Evolutionary conservation across 2,329 filamentous ascomycete genomes (phyloP).

Genomic region (Cordyceps javanica): DNA sequence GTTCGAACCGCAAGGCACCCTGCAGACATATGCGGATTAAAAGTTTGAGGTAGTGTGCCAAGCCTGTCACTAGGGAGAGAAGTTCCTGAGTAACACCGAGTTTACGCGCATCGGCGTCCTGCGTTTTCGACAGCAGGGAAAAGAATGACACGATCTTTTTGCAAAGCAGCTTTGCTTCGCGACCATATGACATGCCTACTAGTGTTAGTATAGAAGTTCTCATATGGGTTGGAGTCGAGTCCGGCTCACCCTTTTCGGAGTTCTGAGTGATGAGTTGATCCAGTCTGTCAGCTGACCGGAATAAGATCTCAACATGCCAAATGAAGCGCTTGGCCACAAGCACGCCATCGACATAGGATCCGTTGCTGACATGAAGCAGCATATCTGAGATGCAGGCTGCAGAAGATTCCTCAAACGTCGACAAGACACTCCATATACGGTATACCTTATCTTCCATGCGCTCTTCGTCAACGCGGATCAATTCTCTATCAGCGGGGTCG

Average conservation of each 20-base stretch:
- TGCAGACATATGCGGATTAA: conserved; percentile 96
- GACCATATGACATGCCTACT: conserved; percentile 77
- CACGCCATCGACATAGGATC: conserved; percentile 90
- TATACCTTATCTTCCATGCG: conserved; percentile 97
- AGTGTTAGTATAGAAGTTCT: not conserved
- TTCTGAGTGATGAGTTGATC: conserved; percentile 64
- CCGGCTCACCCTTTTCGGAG: conserved; percentile 72
- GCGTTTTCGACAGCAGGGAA: conserved; percentile 86
- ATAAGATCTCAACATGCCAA: conserved; percentile 88
- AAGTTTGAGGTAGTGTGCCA: conserved; percentile 96
- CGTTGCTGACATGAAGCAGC: conserved; percentile 97
- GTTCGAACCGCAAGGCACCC: conserved; percentile 83
- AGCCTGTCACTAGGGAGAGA: conserved; percentile 91
- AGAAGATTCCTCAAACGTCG: conserved; percentile 94
- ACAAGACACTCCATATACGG: conserved; percentile 95
- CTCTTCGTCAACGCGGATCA: conserved; percentile 81
- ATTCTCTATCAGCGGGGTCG: conserved; percentile 59
- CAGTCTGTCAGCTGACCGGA: conserved; percentile 79
- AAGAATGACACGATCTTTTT: conserved; percentile 99
- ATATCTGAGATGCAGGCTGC: conserved; percentile 98
- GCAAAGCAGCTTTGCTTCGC: conserved; percentile 97
- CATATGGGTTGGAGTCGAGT: not conserved
- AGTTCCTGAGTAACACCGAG: conserved; percentile 95
- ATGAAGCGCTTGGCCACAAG: conserved; percentile 95
- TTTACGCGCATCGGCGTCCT: conserved; percentile 83